These are phyloP conservation scores for Plasmodium gaboni DNA, from an alignment of 169 alveolate species.

Conservation along the genomic window DNA sequence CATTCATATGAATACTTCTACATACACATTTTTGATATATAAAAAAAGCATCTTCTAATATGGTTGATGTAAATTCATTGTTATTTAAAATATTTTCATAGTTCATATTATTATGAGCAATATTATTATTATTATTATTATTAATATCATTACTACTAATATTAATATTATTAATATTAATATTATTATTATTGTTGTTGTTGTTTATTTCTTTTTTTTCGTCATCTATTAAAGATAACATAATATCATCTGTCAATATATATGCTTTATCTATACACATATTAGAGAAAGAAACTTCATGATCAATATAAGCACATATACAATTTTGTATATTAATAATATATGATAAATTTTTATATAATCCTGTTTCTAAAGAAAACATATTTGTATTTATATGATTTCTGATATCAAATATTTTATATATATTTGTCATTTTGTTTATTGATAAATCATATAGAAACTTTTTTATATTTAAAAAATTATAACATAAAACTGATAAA, in stretches of 20 bases:
- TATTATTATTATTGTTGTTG: too few relatives aligned
- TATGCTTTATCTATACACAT: conserved; percentile 68
- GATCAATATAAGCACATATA: conserved; percentile 52
- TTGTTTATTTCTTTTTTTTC: conserved; percentile 8
- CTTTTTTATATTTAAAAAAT: conserved; percentile 46
- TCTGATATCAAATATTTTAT: conserved; percentile 12
- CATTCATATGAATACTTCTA: conserved; percentile 73
- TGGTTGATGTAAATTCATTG: conserved; percentile 60
- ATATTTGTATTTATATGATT: conserved; percentile 49
- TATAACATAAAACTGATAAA: conserved; percentile 47
- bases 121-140: background rate
- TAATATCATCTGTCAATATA: conserved; percentile 65
- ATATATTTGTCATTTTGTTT: conserved; percentile 18
- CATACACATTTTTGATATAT: conserved; percentile 70
- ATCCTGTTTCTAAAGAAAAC: conserved; percentile 36
- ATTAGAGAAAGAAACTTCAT: conserved; percentile 31
- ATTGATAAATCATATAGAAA: conserved; percentile 29
- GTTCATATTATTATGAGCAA: background rate
- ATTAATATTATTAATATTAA: background rate
- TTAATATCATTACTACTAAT: background rate
- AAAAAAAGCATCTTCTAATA: conserved; percentile 66
- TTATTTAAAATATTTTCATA: background rate
- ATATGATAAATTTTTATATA: conserved; percentile 61
- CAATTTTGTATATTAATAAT: conserved; percentile 40
- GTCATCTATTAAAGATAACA: conserved; percentile 45